Evolutionary conservation across 495 filamentous ascomycete species (phyloP).

Genomic region (Penicillium waksmanii): DNA sequence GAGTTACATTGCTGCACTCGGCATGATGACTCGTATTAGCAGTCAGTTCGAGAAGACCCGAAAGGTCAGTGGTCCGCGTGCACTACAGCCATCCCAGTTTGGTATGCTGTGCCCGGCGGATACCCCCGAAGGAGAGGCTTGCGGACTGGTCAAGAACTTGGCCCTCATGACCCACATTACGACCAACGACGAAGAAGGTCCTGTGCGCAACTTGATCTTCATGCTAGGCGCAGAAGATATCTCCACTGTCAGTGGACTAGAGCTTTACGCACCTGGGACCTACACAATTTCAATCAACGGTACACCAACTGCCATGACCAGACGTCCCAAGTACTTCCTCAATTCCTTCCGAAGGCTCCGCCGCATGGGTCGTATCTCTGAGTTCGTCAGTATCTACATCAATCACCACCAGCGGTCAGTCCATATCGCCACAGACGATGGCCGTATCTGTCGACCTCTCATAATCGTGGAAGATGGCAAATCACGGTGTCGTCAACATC

Average conservation of each 20-base stretch:
- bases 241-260: conserved; percentile 68
- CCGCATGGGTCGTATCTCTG: conserved; percentile 84
- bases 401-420: conserved; percentile 90
- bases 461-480: conserved; percentile 89
- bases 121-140: conserved; percentile 97
- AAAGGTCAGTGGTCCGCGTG: conserved; percentile 93
- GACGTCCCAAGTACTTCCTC: conserved; percentile 81
- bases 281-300: conserved; percentile 96
- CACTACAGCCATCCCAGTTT: conserved; percentile 94
- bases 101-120: conserved; percentile 97
- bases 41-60: conserved; percentile 98
- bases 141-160: conserved; percentile 96
- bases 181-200: conserved; percentile 88
- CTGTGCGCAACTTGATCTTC: conserved; percentile 79
- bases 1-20: conserved; percentile 96
- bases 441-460: conserved; percentile 90
- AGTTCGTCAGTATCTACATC: conserved; percentile 93
- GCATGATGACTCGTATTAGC: conserved; percentile 99
- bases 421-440: conserved; percentile 95
- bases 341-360: conserved; percentile 80
- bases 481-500: conserved; percentile 73
- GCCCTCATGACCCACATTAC: conserved; percentile 99
- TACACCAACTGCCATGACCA: conserved; percentile 83
- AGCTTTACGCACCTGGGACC: conserved; percentile 79
- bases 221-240: conserved; percentile 81